Evolutionary conservation across 441 rosid species (phyloP).

Genomic region (Flueggea neowawraea): DNA sequence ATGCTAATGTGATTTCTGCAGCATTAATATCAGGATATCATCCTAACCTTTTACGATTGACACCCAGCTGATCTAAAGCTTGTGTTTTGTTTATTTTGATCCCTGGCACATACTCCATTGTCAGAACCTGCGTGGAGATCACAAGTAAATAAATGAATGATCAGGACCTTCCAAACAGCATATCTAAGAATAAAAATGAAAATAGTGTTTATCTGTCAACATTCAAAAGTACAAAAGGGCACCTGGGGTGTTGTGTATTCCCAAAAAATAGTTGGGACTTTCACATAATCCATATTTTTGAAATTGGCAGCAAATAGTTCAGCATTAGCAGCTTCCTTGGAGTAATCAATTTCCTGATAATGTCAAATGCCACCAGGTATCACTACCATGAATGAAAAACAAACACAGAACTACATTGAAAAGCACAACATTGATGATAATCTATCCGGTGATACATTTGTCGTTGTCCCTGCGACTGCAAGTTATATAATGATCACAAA

Average conservation of each 20-base stretch:
- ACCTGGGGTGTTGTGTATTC: slow-evolving; percentile 98
- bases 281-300: slow-evolving; percentile 72
- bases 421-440: too few relatives aligned
- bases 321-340: slow-evolving; percentile 94
- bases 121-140: slow-evolving; percentile 54
- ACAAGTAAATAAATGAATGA: slow-evolving; percentile 2
- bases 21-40: not conserved
- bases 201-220: slow-evolving; percentile 4
- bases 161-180: not conserved
- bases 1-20: not conserved
- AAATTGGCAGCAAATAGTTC: slow-evolving; percentile 94
- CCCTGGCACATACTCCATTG: slow-evolving; percentile 99
- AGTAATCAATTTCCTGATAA: slow-evolving; percentile 93
- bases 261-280: slow-evolving; percentile 87
- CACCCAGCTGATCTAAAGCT: slow-evolving; percentile 90
- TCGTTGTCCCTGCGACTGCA: too few relatives aligned
- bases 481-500: too few relatives aligned
- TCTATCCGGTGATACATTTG: too few relatives aligned
- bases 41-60: slow-evolving; percentile 89
- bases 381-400: too few relatives aligned
- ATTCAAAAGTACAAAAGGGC: slow-evolving; percentile 12
- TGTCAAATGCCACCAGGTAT: slow-evolving; percentile 15
- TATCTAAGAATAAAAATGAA: not conserved
- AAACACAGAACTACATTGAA: too few relatives aligned
- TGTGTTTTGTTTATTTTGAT: slow-evolving; percentile 90